Conservation (phyloP, 2,329 filamentous ascomycete species). For the Cylindrodendrum hubeiense region DNA sequence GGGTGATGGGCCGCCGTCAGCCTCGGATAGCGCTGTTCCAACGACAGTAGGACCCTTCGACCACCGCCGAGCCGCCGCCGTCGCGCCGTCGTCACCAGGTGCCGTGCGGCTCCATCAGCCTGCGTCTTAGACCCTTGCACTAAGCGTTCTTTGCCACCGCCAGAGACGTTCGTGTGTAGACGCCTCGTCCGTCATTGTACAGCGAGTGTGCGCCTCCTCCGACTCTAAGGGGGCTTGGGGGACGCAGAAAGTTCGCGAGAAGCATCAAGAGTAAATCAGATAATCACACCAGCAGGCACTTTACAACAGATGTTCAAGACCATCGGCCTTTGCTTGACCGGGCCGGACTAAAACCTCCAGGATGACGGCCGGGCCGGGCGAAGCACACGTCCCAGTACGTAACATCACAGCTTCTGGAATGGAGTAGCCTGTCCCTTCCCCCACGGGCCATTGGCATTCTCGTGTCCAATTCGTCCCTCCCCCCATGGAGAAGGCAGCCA, state of each 20-base stretch:
- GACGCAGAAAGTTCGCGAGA: background rate
- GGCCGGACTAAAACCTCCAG: constrained; percentile 33
- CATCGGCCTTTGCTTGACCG: constrained; percentile 16
- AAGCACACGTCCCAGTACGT: constrained; percentile 35
- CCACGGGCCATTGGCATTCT: constrained; percentile 28
- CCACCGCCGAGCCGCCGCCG: constrained; percentile 18
- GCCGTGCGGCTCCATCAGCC: constrained; percentile 17
- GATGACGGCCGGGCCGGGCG: constrained; percentile 32
- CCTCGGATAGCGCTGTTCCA: constrained; percentile 32
- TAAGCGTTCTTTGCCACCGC: constrained; percentile 1
- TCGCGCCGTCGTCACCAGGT: constrained; percentile 6
- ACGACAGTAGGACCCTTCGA: constrained; percentile 7
- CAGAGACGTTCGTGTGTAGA: background rate
- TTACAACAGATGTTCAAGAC: background rate
- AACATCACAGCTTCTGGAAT: constrained; percentile 40
- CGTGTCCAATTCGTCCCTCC: constrained; percentile 19
- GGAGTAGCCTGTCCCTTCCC: constrained; percentile 31
- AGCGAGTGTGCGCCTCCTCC: background rate
- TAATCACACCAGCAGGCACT: background rate
- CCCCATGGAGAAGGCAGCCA: constrained; percentile 9
- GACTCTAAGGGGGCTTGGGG: background rate
- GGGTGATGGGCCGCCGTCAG: constrained; percentile 35
- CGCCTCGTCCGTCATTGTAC: constrained; percentile 25
- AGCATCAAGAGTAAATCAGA: background rate
- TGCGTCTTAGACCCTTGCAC: constrained; percentile 4